Evolutionary conservation across 345 rosid species (phyloP).

Genomic region (Zanthoxylum bungeanum): DNA sequence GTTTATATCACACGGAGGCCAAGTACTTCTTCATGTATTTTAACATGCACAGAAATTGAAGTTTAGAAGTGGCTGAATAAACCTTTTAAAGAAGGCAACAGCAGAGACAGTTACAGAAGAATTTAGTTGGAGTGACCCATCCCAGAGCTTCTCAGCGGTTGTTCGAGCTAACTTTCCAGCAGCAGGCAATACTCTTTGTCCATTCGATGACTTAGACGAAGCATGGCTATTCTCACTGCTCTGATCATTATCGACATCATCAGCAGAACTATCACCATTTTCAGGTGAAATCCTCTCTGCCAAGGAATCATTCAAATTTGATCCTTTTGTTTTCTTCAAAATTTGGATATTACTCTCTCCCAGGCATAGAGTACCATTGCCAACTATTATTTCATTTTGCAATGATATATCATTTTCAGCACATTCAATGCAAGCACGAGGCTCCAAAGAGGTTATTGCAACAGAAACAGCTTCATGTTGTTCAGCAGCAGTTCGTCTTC

Average conservation of each 20-base stretch:
- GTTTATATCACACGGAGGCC: neutral
- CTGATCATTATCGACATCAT: neutral
- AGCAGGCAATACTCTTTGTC: neutral
- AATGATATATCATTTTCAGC: neutral
- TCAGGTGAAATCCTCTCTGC: neutral
- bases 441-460: neutral
- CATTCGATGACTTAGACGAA: neutral
- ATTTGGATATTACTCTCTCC: neutral
- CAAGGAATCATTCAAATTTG: neutral
- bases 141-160: constrained; percentile 31
- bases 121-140: constrained; percentile 31
- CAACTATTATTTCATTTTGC: neutral
- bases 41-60: neutral
- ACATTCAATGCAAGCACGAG: neutral
- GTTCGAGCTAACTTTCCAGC: constrained; percentile 13
- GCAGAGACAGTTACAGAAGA: constrained; percentile 27
- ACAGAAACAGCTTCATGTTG: neutral
- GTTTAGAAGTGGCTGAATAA: constrained; percentile 7
- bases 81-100: constrained; percentile 40
- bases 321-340: neutral
- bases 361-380: neutral
- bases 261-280: neutral
- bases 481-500: neutral
- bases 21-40: neutral
- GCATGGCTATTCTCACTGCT: neutral